Conservation (phyloP, 2,329 filamentous ascomycete species). For the Xylaria sp. region DNA sequence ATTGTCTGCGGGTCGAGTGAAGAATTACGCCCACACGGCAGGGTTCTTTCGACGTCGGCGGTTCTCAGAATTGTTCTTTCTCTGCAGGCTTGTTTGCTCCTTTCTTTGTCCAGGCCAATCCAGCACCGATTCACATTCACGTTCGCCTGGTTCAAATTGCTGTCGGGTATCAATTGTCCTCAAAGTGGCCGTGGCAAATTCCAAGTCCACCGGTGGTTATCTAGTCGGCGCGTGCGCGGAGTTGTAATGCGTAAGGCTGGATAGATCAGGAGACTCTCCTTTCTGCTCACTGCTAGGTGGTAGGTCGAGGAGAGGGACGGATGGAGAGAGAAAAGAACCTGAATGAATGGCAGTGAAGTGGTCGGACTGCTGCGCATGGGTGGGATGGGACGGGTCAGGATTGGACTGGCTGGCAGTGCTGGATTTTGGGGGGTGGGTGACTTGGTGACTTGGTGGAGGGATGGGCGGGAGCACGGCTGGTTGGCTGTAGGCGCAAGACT, state of each 20-base stretch:
- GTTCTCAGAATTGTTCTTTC: slow-evolving; percentile 32
- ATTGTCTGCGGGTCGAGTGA: slow-evolving; percentile 13
- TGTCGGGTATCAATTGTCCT: slow-evolving; percentile 32
- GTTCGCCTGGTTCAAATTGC: slow-evolving; percentile 23
- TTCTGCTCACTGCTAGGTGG: slow-evolving; percentile 29
- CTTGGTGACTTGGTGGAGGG: slow-evolving; percentile 27
- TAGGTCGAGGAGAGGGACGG: slow-evolving; percentile 26
- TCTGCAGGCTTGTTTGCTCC: slow-evolving; percentile 37
- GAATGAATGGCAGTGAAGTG: slow-evolving; percentile 28
- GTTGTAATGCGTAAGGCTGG: slow-evolving; percentile 8
- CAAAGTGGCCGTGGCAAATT: slow-evolving; percentile 16
- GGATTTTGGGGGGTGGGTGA: slow-evolving; percentile 35
- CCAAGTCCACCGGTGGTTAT: slow-evolving; percentile 25
- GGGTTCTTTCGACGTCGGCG: slow-evolving; percentile 29
- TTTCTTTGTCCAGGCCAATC: slow-evolving; percentile 35
- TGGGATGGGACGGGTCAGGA: slow-evolving; percentile 35
- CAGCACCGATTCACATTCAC: slow-evolving; percentile 31
- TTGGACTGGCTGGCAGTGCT: slow-evolving; percentile 32
- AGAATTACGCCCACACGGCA: slow-evolving; percentile 18
- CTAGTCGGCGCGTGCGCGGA: slow-evolving; percentile 13
- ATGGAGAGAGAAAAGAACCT: slow-evolving; percentile 29
- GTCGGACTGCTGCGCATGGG: slow-evolving; percentile 34
- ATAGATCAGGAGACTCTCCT: slow-evolving; percentile 19
- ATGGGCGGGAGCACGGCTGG: slow-evolving; percentile 34
- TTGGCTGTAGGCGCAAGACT: slow-evolving; percentile 35